A percentile compares a stretch with the other conserved stretches of the same genome.
Conservation (phyloP, 2,329 filamentous ascomycete species). For the Biscogniauxia mediterranea region DNA sequence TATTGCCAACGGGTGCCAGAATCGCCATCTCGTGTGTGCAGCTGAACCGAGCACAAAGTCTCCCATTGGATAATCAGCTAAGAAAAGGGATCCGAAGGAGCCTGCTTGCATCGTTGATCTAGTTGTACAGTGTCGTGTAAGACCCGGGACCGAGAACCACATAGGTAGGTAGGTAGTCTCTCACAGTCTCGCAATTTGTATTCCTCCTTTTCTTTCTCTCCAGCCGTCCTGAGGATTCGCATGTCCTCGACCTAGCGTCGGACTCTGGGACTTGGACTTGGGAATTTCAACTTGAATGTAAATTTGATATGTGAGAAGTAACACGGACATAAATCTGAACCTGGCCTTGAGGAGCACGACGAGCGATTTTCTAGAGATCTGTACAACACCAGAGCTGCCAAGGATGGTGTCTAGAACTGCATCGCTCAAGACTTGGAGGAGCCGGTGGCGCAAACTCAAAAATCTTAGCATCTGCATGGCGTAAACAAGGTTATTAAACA, state of each 20-base stretch:
- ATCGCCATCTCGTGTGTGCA: not conserved
- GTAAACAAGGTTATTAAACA: constrained; percentile 26
- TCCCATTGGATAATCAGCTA: not conserved
- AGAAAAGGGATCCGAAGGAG: not conserved
- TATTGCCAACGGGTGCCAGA: not conserved
- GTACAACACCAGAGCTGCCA: constrained; percentile 14
- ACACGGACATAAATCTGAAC: too few relatives aligned
- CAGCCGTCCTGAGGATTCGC: not conserved
- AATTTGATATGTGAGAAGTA: not conserved
- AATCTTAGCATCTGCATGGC: constrained; percentile 24
- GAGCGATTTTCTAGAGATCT: constrained; percentile 13
- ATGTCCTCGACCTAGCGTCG: not conserved
- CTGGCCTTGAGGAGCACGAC: constrained; percentile 2
- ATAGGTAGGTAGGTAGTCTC: too few relatives aligned
- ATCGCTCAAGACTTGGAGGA: constrained; percentile 15
- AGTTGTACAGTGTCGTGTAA: not conserved
- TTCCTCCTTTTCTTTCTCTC: not conserved
- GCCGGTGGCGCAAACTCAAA: constrained; percentile 18
- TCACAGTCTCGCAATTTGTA: too few relatives aligned
- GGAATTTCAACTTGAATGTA: not conserved
- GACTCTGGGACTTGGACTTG: not conserved
- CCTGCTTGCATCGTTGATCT: not conserved
- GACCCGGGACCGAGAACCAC: not conserved
- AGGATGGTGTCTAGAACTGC: constrained; percentile 23
- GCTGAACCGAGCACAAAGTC: not conserved